Base-by-base conservation (phyloP, 139 green algal species). In the Gonium pectorale region DNA sequence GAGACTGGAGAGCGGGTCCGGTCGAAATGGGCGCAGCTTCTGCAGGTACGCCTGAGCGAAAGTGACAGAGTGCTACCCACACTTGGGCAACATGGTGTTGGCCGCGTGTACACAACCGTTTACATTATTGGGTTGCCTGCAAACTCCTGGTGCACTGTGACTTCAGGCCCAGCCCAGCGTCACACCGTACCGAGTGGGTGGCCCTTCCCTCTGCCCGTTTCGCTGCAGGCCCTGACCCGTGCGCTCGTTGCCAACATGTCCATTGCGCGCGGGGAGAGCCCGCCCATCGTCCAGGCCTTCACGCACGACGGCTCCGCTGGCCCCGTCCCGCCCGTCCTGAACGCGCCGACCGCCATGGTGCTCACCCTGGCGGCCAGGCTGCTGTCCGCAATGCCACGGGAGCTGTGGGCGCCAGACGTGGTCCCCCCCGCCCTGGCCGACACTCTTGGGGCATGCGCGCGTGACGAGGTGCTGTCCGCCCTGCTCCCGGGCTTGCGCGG, bases 341-440 rank as follows among this genome's bases (percentile, higher is more conserved):
- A 79, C 81, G 37, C 74, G 1, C 52, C 86, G 38, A 31, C 64
- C 3, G 80, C 80, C 21, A 67, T 52, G 11, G 2, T 90, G 7
- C 60, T 90, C 2, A 27, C 40, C 21, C 86, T 90, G 0, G 33
- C 79, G 17, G 49, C 63, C 64, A 70, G 81, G 26, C 38, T 91
- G 26, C 51, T 91, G 13, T 33, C 56, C 0, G 49, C 69, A 1
- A 62, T 91, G 33, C 87, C 87, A 5, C 27, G 35, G 3, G 79
- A 83, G 44, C 68, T 91, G 40, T 83, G 71, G 59, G 37, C n/a
- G 6, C 37, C 73, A 1, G 41, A 67, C 0, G 13, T 93, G 2
- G 85, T 93, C 8, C 87, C 90, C 0, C 33, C 85, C 3, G 79
- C 68, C 6, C 60, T 89, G 8, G 24, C 49, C 22, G 87, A 93